Base-by-base conservation (phyloP, 2,329 filamentous ascomycete species). In the Trichoderma guizhouense region DNA sequence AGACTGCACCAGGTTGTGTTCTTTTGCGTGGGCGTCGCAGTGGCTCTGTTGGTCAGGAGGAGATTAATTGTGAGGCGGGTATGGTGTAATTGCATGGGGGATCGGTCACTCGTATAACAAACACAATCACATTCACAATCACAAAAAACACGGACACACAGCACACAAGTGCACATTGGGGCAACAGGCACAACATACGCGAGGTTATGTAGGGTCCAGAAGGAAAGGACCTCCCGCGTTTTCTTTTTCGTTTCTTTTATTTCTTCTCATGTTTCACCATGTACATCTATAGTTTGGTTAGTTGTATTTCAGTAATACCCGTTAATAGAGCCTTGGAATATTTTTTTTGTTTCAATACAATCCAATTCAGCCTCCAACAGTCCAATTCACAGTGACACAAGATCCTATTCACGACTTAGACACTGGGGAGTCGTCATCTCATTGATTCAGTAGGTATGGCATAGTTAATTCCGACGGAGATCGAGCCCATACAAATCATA, bases 21-120 rank as follows among this genome's bases (percentile, higher is more conserved):
- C 68, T 75, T 75, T 62, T 73, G 74, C 47, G 73, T 75, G 51
- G 75, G 73, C 55, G 57, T 76, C 14, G 72, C 72, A 53, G 72
- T 75, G 69, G 74, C 73, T 34, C 72, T 76, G 24, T 68, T 75
- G 28, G 64, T 74, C 14, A 74, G 73, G 57, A 73, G 73, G 47
- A 73, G 74, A 66, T 64, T 71, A 58, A 72, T 75, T 28, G 64
- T 74, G 7, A 70, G 75, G 67, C 72, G 74, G 53, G 71, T 73
- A 61, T 76, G 73, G 63, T 61, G 57, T 21, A 69, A 36, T 51
- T 69, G 36, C 57, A 62, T 18, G 66, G 57, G 66, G 8, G 66
- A 69, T 18, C 66, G 66, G 9, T 69, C 66, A 36, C 39, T 53
- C 43, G 66, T 69, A 53, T 69, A 62, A 34, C 26, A 51, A 53